phyloP scores from a whole-genome alignment of 2,329 filamentous ascomycete genomes.

The Cytospora paraplurivora region DNA sequence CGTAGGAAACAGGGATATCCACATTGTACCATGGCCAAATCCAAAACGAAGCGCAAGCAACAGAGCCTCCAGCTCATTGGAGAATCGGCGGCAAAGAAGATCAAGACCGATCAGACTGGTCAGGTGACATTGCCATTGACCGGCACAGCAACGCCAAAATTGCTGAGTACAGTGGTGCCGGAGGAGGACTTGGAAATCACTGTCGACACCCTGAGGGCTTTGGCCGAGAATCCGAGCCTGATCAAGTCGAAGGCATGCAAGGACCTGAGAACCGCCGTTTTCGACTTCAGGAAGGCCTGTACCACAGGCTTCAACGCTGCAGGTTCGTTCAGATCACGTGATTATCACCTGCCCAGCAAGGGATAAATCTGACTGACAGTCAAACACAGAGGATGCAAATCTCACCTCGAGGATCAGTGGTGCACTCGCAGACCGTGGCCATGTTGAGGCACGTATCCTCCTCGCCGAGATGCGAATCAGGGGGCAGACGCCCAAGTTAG shows the following conservation, averaged over 20 bases:
- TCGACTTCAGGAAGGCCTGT: slow-evolving; percentile 69
- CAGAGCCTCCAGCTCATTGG: slow-evolving; percentile 9
- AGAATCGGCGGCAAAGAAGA: slow-evolving; percentile 21
- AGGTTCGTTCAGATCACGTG: slow-evolving; percentile 35
- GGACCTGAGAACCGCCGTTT: slow-evolving; percentile 66
- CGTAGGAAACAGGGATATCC: background rate
- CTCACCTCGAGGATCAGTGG: slow-evolving; percentile 68
- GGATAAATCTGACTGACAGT: slow-evolving; percentile 14
- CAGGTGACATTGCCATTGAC: slow-evolving; percentile 6
- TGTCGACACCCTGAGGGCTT: slow-evolving; percentile 24
- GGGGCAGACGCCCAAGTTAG: slow-evolving; percentile 65
- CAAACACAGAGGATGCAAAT: slow-evolving; percentile 53
- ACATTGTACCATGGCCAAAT: slow-evolving; percentile 21
- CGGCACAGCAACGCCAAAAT: slow-evolving; percentile 12
- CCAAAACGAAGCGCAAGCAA: slow-evolving; percentile 28
- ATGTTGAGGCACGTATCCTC: slow-evolving; percentile 64
- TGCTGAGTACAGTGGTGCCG: slow-evolving; percentile 24
- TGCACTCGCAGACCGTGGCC: slow-evolving; percentile 66
- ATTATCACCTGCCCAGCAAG: background rate
- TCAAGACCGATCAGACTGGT: slow-evolving; percentile 15
- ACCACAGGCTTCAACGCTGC: slow-evolving; percentile 65
- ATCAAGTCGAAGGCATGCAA: slow-evolving; percentile 72
- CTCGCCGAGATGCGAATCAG: slow-evolving; percentile 71
- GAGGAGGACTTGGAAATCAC: slow-evolving; percentile 29
- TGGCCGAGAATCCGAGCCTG: slow-evolving; percentile 53